These are phyloP conservation scores for Aschersonia sp. DNA, from an alignment of 2,329 filamentous ascomycete species.

Conservation along the genomic window DNA sequence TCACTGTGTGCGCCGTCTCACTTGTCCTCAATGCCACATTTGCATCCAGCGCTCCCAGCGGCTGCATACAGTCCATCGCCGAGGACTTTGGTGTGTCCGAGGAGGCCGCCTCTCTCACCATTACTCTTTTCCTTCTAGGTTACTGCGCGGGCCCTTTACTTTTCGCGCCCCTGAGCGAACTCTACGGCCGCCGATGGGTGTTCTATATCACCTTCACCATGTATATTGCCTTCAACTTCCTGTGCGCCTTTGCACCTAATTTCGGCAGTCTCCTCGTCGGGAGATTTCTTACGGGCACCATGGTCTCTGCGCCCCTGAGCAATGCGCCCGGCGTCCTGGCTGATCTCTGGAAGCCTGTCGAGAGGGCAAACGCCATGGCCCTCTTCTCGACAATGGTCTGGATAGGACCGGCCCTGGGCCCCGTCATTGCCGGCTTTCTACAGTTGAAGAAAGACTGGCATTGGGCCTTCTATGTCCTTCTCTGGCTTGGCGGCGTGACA, in stretches of 20 bases:
- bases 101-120: conserved; percentile 32
- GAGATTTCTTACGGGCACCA: conserved; percentile 39
- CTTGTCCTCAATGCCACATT: conserved; percentile 42
- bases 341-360: conserved; percentile 35
- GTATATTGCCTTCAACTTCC: conserved; percentile 36
- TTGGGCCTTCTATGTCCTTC: conserved; percentile 35
- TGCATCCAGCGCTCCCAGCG: conserved; percentile 21
- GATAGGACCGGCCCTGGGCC: conserved; percentile 36
- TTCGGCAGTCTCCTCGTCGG: conserved; percentile 37
- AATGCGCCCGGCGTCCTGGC: conserved; percentile 37
- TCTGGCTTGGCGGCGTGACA: conserved; percentile 26
- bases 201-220: conserved; percentile 33
- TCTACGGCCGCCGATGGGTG: conserved; percentile 39
- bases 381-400: conserved; percentile 38
- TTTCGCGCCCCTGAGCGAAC: conserved; percentile 43
- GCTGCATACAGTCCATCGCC: conserved; percentile 16
- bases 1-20: conserved; percentile 26
- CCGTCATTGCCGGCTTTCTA: conserved; percentile 41
- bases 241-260: conserved; percentile 40
- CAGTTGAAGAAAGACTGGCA: conserved; percentile 38
- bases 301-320: conserved; percentile 34
- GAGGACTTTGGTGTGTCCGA: conserved; percentile 27
- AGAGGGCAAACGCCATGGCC: conserved; percentile 39
- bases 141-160: conserved; percentile 44
- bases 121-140: conserved; percentile 38